Percentiles rank a stretch among this genome's conserved stretches.
Conservation (phyloP, 768 basidiomycete genomes). For the Lactifluus rugatus region DNA sequence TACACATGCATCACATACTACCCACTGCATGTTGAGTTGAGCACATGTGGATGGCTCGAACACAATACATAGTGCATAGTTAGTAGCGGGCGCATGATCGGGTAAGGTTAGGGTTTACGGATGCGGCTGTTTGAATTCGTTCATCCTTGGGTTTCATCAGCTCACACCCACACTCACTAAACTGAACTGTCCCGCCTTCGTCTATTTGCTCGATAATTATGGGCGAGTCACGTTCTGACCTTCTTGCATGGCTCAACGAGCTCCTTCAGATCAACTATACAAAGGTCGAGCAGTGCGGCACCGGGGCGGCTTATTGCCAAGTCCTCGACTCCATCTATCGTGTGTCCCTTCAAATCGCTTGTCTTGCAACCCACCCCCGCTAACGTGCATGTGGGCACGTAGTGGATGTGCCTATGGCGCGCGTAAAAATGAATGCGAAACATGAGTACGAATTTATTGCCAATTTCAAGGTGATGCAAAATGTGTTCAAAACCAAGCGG, state of each 20-base stretch:
- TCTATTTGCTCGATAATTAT: slow-evolving; percentile 26
- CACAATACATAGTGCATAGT: no score
- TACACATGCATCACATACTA: no score
- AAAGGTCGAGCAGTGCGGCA: slow-evolving; percentile 87
- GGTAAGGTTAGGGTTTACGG: slow-evolving; percentile 14
- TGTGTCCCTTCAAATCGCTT: slow-evolving; percentile 29
- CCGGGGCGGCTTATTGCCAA: slow-evolving; percentile 91
- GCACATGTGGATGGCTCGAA: no score
- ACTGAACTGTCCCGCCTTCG: slow-evolving; percentile 1
- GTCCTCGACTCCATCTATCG: slow-evolving; percentile 92
- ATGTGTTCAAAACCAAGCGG: slow-evolving; percentile 81
- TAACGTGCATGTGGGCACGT: not conserved
- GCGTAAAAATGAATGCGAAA: slow-evolving; percentile 94
- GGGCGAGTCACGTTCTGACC: slow-evolving; percentile 76
- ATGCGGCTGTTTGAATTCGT: not conserved
- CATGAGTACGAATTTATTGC: slow-evolving; percentile 92
- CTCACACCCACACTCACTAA: not conserved
- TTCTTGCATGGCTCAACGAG: slow-evolving; percentile 90
- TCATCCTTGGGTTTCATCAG: slow-evolving; percentile 1
- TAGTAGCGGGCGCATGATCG: not conserved
- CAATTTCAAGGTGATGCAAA: slow-evolving; percentile 95
- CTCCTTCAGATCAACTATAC: slow-evolving; percentile 85
- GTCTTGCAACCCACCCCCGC: not conserved
- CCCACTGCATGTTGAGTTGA: no score
- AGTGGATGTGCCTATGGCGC: slow-evolving; percentile 86